Evolutionary conservation across 2,329 filamentous ascomycete species (phyloP), one percentile per base, ranked within the genome.

Genomic region (Colletotrichum tofieldiae): DNA sequence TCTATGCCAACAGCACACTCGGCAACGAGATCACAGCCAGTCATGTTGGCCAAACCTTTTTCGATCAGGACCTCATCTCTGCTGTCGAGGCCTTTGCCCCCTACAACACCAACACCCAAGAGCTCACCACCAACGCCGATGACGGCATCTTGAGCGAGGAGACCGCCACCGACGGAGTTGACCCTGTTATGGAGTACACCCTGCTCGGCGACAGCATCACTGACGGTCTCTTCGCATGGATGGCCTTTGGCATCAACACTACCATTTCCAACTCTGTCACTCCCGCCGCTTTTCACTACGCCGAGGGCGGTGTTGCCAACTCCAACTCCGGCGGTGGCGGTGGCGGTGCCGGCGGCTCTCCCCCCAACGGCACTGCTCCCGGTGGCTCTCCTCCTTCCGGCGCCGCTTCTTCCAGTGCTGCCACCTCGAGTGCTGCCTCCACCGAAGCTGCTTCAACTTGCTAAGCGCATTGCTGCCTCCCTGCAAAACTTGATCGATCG

Each of bases 11-110:
- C 75, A 72, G 77, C 49, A 84, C 82, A 1, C 77, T 84, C 4
- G 64, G 64, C 26, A 81, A 35, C 61, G 86, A 84, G 70, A 83
- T 86, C 32, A 84, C 81, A 41, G 84, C 87, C 58, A 84, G 86
- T 2, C 89, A 92, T 79, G 85, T 91, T 41, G 90, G 90, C n/a
- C 90, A 92, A 78, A 79, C 90, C 71, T 92, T 89, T 83, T 89
- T 90, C 78, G 88, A 91, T 79, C 86, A 90, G 77, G 82, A 84
- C 73, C 84, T 91, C 43, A 84, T 89, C 71, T 73, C 77, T n/a
- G 75, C 80, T 26, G 88, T 91, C 63, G 86, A 89, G 72, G 76
- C 76, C 35, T 80, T 80, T 0, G 74, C 78, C 1, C 88, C 89
- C 0, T 88, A 88, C 77, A 78, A 67, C 14, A 77, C 74, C 63